Evolutionary conservation across 306 rosid species (phyloP).

Genomic region (Pterocarpus macrocarpus): DNA sequence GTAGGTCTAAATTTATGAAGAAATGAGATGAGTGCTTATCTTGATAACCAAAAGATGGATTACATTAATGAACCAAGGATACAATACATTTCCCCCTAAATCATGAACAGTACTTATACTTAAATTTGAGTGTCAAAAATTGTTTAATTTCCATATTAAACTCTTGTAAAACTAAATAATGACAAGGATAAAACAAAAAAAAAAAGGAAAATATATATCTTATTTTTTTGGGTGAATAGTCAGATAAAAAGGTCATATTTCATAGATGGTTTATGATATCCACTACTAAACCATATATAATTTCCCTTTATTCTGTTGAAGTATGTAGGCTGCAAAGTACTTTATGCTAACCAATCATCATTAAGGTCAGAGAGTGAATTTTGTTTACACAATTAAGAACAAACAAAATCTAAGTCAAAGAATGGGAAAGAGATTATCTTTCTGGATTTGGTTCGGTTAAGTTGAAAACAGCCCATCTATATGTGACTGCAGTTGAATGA

Average conservation of each 20-base stretch:
- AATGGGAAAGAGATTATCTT: background rate
- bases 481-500: background rate
- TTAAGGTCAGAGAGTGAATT: conserved; percentile 28
- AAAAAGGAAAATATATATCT: no score
- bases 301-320: no score
- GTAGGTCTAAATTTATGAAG: no score
- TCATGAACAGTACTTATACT: background rate
- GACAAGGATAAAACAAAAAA: no score
- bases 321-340: background rate
- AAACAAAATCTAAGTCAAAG: conserved; percentile 25
- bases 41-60: background rate
- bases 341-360: conserved; percentile 9
- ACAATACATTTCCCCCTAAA: background rate
- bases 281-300: no score
- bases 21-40: background rate
- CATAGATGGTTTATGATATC: no score
- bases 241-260: no score
- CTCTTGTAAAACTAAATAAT: no score
- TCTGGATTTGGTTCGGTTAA: background rate
- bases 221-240: no score
- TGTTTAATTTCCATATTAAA: background rate
- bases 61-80: background rate
- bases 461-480: conserved; percentile 26
- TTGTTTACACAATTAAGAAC: conserved; percentile 13
- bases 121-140: background rate